phyloP scores from a whole-genome alignment of 108 stramenopile genomes.

The Poteriospumella lacustris region DNA sequence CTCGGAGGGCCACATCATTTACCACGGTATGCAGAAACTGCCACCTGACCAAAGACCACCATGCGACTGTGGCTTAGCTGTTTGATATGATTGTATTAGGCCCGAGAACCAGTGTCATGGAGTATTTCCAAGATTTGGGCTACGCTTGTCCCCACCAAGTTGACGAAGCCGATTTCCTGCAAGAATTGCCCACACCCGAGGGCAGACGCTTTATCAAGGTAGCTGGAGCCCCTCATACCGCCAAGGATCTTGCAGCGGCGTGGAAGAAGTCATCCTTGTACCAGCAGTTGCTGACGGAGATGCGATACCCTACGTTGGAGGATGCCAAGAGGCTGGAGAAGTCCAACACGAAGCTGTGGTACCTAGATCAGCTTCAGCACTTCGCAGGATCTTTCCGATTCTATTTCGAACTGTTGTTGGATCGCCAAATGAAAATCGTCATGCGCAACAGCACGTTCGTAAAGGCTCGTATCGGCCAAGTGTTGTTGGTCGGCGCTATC shows the following conservation, averaged over 20 bases:
- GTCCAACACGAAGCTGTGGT: background rate
- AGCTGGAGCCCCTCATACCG: background rate
- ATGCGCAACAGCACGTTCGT: background rate
- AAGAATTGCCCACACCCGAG: conserved; percentile 29
- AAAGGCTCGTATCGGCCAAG: background rate
- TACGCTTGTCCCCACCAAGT: conserved; percentile 63
- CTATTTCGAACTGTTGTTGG: background rate
- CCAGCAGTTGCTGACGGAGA: background rate
- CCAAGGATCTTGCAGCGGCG: background rate
- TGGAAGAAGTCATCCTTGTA: background rate
- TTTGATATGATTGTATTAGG: conserved; percentile 27
- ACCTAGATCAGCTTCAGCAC: background rate
- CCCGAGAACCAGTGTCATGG: conserved; percentile 57
- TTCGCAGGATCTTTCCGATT: background rate
- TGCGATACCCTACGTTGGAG: background rate
- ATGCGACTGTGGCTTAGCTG: too few relatives aligned
- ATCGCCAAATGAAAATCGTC: background rate
- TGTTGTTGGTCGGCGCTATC: background rate
- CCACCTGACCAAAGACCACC: too few relatives aligned
- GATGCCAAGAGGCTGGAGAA: background rate
- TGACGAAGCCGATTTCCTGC: conserved; percentile 69
- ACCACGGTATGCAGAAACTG: conserved; percentile 59
- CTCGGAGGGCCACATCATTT: conserved; percentile 68
- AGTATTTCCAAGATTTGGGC: conserved; percentile 60
- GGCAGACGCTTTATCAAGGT: background rate